Percentiles rank a stretch among this genome's conserved stretches.
Evolutionary conservation across 345 rosid genomes (phyloP).

Genomic region (Acer yangbiense): DNA sequence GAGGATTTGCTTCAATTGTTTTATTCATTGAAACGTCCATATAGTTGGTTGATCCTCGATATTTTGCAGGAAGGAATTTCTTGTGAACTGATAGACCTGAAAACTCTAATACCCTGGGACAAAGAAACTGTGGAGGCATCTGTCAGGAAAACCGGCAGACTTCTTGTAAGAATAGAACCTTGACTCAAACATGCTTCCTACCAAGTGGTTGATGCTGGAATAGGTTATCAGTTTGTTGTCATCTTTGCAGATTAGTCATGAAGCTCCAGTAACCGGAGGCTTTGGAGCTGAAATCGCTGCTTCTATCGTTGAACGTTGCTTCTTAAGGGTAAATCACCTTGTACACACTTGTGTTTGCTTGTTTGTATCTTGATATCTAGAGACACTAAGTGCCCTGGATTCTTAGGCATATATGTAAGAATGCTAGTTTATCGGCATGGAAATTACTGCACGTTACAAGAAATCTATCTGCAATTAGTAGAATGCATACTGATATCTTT

Average conservation of each 20-base stretch:
- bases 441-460: background rate
- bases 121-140: slow-evolving; percentile 88
- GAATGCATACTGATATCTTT: too few species aligned
- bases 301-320: slow-evolving; percentile 78
- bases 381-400: too few species aligned
- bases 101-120: slow-evolving; percentile 89
- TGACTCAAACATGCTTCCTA: background rate
- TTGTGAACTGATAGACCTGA: slow-evolving; percentile 85
- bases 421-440: background rate
- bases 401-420: background rate
- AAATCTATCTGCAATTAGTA: background rate
- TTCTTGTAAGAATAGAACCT: slow-evolving; percentile 55
- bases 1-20: background rate
- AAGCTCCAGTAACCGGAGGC: slow-evolving; percentile 93
- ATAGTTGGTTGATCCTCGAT: slow-evolving; percentile 1
- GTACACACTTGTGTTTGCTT: background rate
- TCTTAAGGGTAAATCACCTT: slow-evolving; percentile 54
- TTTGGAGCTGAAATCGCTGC: slow-evolving; percentile 93
- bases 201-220: background rate
- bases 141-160: slow-evolving; percentile 81
- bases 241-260: slow-evolving; percentile 75
- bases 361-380: background rate
- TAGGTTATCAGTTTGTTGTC: slow-evolving; percentile 11
- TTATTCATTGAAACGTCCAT: background rate
- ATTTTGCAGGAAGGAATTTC: slow-evolving; percentile 80